phyloP scores from a whole-genome alignment of 2,329 filamentous ascomycete genomes.

The Aspergillus amoenus region DNA sequence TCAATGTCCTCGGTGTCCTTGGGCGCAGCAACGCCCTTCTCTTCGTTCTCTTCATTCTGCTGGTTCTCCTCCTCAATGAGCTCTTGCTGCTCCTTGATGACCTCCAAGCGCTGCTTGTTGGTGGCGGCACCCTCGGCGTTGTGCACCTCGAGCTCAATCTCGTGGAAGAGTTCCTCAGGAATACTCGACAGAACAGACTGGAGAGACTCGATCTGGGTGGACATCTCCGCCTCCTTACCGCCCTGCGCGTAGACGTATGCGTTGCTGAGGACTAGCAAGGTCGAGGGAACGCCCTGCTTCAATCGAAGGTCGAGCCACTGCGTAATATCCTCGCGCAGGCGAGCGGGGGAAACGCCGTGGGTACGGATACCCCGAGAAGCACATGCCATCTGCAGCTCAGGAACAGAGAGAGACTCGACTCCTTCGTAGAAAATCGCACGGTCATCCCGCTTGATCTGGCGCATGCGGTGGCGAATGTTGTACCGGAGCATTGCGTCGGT shows the following conservation, averaged over 20 bases:
- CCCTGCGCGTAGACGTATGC: constrained; percentile 87
- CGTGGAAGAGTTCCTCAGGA: constrained; percentile 97
- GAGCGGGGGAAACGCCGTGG: constrained; percentile 83
- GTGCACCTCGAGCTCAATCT: constrained; percentile 97
- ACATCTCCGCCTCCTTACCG: constrained; percentile 77
- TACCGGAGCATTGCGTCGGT: constrained; percentile 98
- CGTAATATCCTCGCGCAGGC: constrained; percentile 83
- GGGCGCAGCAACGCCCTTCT: constrained; percentile 69
- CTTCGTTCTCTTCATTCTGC: constrained; percentile 79
- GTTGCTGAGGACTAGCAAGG: constrained; percentile 90
- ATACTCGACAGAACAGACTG: constrained; percentile 91
- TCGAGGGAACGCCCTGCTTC: constrained; percentile 93
- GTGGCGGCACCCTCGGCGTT: constrained; percentile 95
- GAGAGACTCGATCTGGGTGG: constrained; percentile 87
- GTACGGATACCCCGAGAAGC: constrained; percentile 90
- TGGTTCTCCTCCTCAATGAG: constrained; percentile 96
- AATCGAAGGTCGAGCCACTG: constrained; percentile 94
- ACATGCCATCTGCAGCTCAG: constrained; percentile 88
- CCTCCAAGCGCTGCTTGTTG: constrained; percentile 98
- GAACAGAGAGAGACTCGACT: constrained; percentile 87
- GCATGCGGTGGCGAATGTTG: constrained; percentile 94
- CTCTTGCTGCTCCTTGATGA: constrained; percentile 97
- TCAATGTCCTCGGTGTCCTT: constrained; percentile 92
- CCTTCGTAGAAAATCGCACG: constrained; percentile 91
- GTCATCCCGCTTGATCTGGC: constrained; percentile 98